Evolutionary conservation across 768 basidiomycete genomes (phyloP), one percentile per base, ranked within the genome.

Genomic region (Sutorius australiensis): DNA sequence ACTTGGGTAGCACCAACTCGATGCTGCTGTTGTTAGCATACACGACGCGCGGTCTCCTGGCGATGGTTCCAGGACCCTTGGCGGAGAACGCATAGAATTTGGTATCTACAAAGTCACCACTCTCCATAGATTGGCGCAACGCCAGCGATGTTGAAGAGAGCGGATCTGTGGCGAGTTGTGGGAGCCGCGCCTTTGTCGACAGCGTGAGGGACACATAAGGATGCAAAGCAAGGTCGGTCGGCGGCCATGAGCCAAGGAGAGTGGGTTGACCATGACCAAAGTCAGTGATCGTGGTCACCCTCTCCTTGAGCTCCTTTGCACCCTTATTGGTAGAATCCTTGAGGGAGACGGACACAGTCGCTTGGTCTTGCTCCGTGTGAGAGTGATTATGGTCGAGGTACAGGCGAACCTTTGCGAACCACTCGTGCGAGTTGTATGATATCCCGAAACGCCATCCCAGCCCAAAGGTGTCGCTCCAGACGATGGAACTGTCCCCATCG

Each of bases 81-180:
- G 55, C 44, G 14, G 68, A 67, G 48, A 63, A 66, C 27, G 28
- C 68, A 13, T 70, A 58, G 36, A 70, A 67, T 32, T 64, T 68
- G 6, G 66, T 68, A 40, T 67, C 61, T 1, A 66, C 48, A 37
- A 67, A 66, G 37, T 65, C 61, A 8, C 68, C 66, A 14, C 34
- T 56, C 12, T 42, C 44, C 66, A 67, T 56, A 37, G 66, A 67
- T 36, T 55, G 55, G 45, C 54, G 55, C 3, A 70, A 39, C 1
- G 59, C 68, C 37, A 51, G n/a, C 0, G 63, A 49, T 8, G 58
- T 47, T 3, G 63, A 52, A 10, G 51, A 21, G 7, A 63, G 61
- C 0, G 66, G 65, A 8, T 56, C 54, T 4, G 58, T 21, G 48
- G 31, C 33, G 6, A 12, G 44, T 5, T 44, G 53, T 6, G 60